Percentiles rank a stretch among this genome's conserved stretches.
phyloP scores from a whole-genome alignment of 805 yeast genomes.

The Teunomyces lycoperdinae region DNA sequence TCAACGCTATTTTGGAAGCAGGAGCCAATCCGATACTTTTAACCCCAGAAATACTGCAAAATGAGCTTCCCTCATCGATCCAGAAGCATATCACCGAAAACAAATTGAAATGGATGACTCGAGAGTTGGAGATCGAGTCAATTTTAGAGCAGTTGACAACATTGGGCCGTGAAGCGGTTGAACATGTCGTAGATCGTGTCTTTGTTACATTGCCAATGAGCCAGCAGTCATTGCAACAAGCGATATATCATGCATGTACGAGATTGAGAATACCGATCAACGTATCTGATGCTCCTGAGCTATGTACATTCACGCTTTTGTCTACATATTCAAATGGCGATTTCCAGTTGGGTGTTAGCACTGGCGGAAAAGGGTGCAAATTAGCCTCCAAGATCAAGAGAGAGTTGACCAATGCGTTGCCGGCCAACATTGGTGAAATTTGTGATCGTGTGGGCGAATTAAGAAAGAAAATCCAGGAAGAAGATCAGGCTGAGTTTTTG shows the following conservation, averaged over 20 bases:
- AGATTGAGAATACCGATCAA: constrained; percentile 77
- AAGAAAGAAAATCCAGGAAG: constrained; percentile 52
- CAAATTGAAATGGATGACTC: constrained; percentile 23
- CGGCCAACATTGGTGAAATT: constrained; percentile 65
- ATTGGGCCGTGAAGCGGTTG: constrained; percentile 63
- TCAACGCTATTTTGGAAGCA: constrained; percentile 44
- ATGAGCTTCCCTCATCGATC: constrained; percentile 21
- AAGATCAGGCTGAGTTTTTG: constrained; percentile 39
- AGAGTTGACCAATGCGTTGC: constrained; percentile 63
- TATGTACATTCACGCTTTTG: constrained; percentile 72
- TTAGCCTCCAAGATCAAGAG: constrained; percentile 78
- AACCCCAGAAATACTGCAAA: constrained; percentile 23
- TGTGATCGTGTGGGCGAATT: constrained; percentile 69
- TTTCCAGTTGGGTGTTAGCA: constrained; percentile 79
- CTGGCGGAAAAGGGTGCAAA: constrained; percentile 87
- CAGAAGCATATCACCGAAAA: constrained; percentile 21
- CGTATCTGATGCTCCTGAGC: constrained; percentile 67
- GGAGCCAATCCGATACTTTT: constrained; percentile 57
- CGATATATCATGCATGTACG: constrained; percentile 51
- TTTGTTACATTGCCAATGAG: constrained; percentile 52
- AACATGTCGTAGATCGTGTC: constrained; percentile 67
- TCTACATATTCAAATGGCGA: constrained; percentile 71
- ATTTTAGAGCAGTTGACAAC: constrained; percentile 31
- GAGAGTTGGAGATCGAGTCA: constrained; percentile 38
- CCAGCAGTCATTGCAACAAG: constrained; percentile 28